Evolutionary conservation across 2,329 filamentous ascomycete genomes (phyloP).

Genomic region (Arthrobotrys sphaeroides): DNA sequence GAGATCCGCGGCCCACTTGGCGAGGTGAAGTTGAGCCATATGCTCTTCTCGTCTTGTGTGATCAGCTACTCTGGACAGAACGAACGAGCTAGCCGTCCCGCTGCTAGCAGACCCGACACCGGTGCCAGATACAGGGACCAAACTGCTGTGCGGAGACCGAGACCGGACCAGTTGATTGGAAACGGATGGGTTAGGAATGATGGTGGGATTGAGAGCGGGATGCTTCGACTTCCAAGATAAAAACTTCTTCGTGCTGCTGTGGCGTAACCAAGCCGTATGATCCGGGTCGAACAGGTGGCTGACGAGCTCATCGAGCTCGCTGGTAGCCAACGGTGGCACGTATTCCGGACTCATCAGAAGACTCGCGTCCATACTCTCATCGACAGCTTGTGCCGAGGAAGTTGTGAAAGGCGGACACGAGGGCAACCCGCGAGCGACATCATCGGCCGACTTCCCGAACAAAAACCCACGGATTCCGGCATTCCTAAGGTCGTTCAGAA

Average conservation of each 20-base stretch:
- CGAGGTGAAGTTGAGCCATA: constrained; percentile 74
- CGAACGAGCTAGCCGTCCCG: constrained; percentile 64
- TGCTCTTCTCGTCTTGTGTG: constrained; percentile 70
- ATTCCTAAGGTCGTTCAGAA: constrained; percentile 68
- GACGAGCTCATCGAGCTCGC: constrained; percentile 77
- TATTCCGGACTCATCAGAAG: constrained; percentile 93
- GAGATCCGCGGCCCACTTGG: constrained; percentile 82
- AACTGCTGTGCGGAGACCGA: constrained; percentile 57
- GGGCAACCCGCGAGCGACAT: constrained; percentile 56
- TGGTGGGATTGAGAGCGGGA: constrained; percentile 38
- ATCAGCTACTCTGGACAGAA: constrained; percentile 70
- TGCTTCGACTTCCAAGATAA: constrained; percentile 69
- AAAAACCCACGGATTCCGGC: constrained; percentile 73
- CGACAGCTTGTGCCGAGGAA: constrained; percentile 75
- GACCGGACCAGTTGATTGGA: constrained; percentile 58
- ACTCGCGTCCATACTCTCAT: constrained; percentile 92
- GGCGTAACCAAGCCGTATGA: constrained; percentile 80
- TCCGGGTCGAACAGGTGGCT: constrained; percentile 78
- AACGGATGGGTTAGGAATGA: constrained; percentile 37
- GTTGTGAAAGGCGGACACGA: constrained; percentile 73
- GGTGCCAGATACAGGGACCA: constrained; percentile 31
- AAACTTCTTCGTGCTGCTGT: constrained; percentile 83
- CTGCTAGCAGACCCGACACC: constrained; percentile 41
- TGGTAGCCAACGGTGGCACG: constrained; percentile 78
- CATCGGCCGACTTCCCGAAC: constrained; percentile 66